Evolutionary conservation across 192 early-diverging fungal species (phyloP), one percentile per base, ranked within the genome.

Genomic region (Umbelopsis sp.): DNA sequence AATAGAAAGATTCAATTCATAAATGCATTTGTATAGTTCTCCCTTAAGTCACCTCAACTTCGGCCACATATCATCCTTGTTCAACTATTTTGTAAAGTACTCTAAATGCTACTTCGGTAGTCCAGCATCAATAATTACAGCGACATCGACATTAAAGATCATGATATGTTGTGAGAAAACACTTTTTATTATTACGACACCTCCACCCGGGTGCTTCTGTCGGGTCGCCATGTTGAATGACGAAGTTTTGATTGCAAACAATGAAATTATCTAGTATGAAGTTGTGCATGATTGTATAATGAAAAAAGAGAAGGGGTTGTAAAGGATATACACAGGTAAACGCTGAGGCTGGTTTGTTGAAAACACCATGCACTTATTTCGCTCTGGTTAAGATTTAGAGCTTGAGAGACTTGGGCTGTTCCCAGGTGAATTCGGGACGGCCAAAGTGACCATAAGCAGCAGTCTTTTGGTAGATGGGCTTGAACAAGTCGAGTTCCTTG

Each of bases 401-500:
- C 81, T 86, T 89, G 71, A 91, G 86, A n/a, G 71, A 71, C 90
- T 94, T 94, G 80, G 92, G 91, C 81, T 95, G 84, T 83, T 97
- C 95, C 95, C 95, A 97, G 58, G 90, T 83, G 90, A 97, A 97
- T 84, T 97, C 92, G 67, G 86, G 84, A 74, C 97, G 92, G 69
- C 93, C 93, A 83, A 93, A 95, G 86, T 94, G 92, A 70, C 93
- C 97, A 84, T 99, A 99, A 82, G 92, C 90, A 49, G 97, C 97
- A 67, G 97, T 96, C 85, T 95, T 85, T 79, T 89, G 87, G 91
- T 98, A 99, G 84, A 94, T 94, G 80, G 97, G 97, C 88, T 95
- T 93, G 91, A 92, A 96, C 70, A 99, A 91, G 80, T 98, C 92
- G 65, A 99, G 90, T 87, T 98, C 94, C 88, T 95, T 91, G 85